Percentiles rank a stretch among this genome's conserved stretches.
These are phyloP conservation scores for Volvox africanus DNA, from an alignment of 139 green algal species.

Conservation along the genomic window DNA sequence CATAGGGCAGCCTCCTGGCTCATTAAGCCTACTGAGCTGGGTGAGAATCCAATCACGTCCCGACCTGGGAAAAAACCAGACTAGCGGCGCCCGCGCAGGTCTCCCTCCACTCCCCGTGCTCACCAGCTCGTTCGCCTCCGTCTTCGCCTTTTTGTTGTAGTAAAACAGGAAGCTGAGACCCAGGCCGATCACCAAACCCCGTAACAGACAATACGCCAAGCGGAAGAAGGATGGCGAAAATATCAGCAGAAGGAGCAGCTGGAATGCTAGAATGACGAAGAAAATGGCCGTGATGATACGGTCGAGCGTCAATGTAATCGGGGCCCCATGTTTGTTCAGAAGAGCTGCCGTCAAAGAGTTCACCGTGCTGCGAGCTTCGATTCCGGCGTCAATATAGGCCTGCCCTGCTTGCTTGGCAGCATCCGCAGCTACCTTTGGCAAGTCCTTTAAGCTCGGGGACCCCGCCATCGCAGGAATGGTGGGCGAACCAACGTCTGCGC, in stretches of 20 bases:
- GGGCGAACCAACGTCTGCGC: slow-evolving; percentile 1
- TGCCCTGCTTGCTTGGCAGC: slow-evolving; percentile 29
- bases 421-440: slow-evolving; percentile 1
- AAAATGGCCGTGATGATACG: slow-evolving; percentile 36
- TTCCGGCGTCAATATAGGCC: slow-evolving; percentile 20
- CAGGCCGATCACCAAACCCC: slow-evolving; percentile 53
- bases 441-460: not conserved
- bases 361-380: slow-evolving; percentile 8
- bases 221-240: slow-evolving; percentile 38
- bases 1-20: too few species aligned
- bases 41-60: too few species aligned
- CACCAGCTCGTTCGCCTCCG: slow-evolving; percentile 29
- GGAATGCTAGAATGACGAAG: slow-evolving; percentile 12
- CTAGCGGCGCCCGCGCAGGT: too few species aligned
- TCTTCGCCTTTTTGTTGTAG: slow-evolving; percentile 53
- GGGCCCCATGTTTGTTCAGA: not conserved
- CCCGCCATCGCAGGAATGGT: not conserved
- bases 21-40: too few species aligned
- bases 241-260: slow-evolving; percentile 42
- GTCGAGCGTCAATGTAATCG: slow-evolving; percentile 46
- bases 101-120: not conserved
- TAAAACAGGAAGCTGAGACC: slow-evolving; percentile 60
- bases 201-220: slow-evolving; percentile 40
- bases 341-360: not conserved
- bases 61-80: too few species aligned